phyloP scores from a whole-genome alignment of 768 basidiomycete genomes.

The Pulveroboletus ravenelii region DNA sequence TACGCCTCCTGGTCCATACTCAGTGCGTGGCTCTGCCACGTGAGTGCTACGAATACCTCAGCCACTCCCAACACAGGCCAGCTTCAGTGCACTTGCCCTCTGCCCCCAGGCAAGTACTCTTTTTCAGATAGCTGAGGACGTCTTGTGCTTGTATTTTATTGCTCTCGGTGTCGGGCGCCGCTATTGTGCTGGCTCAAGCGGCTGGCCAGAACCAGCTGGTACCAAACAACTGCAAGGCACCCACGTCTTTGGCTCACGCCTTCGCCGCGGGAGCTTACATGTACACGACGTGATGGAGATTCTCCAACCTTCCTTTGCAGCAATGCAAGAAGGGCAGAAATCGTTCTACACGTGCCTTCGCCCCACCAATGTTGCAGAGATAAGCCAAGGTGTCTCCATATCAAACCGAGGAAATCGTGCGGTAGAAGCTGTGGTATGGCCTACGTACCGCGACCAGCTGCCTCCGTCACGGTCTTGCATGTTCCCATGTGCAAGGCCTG shows the following conservation, averaged over 20 bases:
- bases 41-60: conserved; percentile 22
- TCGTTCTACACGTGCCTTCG: conserved; percentile 16
- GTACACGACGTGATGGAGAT: conserved; percentile 16
- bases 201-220: neutral
- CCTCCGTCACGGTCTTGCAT: neutral
- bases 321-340: conserved; percentile 18
- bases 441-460: neutral
- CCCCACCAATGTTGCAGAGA: conserved; percentile 3
- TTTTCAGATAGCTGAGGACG: neutral
- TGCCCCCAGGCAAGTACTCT: neutral
- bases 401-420: conserved; percentile 1
- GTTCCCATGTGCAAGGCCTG: neutral
- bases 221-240: neutral
- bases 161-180: neutral
- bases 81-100: neutral
- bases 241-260: conserved; percentile 19
- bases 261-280: conserved; percentile 14
- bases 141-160: too few species aligned
- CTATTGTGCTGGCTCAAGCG: neutral
- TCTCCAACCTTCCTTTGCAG: conserved; percentile 26
- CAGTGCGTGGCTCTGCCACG: conserved; percentile 31
- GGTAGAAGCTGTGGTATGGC: neutral
- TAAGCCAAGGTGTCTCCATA: neutral
- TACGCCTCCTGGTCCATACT: conserved; percentile 28
- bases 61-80: conserved; percentile 9